These are phyloP conservation scores for Actinomortierella ambigua DNA, from an alignment of 371 early-diverging fungal genomes.

Conservation along the genomic window DNA sequence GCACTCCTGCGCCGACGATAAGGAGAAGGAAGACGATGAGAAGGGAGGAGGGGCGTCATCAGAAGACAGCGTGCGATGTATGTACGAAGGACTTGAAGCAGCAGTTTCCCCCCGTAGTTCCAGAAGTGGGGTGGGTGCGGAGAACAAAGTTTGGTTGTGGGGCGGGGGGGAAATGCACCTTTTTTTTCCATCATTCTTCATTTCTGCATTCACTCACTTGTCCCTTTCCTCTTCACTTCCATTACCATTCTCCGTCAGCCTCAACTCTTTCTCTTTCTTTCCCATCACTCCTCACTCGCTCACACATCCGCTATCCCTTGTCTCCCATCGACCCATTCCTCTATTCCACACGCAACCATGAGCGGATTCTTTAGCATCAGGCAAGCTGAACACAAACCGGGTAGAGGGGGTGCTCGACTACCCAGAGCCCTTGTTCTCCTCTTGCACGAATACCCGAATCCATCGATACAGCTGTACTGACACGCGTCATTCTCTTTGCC, in stretches of 20 bases:
- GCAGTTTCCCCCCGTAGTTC: not conserved
- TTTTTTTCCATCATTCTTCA: too few relatives aligned
- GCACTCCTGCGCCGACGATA: too few relatives aligned
- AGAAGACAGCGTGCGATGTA: not conserved
- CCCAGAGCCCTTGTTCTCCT: not conserved
- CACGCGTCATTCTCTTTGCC: not conserved
- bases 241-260: not conserved
- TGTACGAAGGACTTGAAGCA: not conserved
- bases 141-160: too few relatives aligned
- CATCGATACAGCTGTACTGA: not conserved
- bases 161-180: not conserved
- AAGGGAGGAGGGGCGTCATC: not conserved
- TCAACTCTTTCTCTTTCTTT: slow-evolving; percentile 1
- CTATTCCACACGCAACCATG: slow-evolving; percentile 14
- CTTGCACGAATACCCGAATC: not conserved
- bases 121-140: not conserved
- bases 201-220: too few relatives aligned
- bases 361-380: slow-evolving; percentile 45
- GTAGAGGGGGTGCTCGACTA: not conserved
- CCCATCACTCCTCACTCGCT: not conserved
- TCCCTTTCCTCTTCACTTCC: not conserved
- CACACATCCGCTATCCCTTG: not conserved
- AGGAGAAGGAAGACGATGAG: too few relatives aligned
- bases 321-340: not conserved
- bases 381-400: slow-evolving; percentile 6